Conservation (phyloP, 2,329 filamentous ascomycete genomes). For the Trichoderma koningii region DNA sequence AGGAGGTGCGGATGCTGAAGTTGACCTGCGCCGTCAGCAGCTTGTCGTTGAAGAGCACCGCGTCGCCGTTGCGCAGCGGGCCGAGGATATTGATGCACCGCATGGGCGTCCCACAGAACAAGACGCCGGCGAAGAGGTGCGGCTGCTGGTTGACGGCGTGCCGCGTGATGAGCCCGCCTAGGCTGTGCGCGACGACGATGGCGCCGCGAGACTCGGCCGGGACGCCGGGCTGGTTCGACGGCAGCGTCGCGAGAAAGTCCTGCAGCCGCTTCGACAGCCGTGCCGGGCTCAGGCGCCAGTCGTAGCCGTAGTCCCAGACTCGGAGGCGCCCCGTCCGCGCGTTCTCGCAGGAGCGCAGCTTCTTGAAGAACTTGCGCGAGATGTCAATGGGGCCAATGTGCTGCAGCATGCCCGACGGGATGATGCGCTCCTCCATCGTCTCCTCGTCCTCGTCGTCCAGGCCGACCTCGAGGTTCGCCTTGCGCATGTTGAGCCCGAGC, state of each 20-base stretch:
- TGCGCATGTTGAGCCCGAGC: constrained; percentile 85
- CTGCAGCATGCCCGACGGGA: constrained; percentile 84
- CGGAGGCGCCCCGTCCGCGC: constrained; percentile 69
- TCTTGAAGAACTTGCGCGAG: constrained; percentile 77
- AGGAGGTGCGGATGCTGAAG: constrained; percentile 86
- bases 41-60: constrained; percentile 84
- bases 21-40: constrained; percentile 91
- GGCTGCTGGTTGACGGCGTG: constrained; percentile 85
- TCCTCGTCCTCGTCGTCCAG: constrained; percentile 81
- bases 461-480: constrained; percentile 87
- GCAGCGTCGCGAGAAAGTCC: constrained; percentile 70
- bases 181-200: constrained; percentile 79
- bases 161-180: constrained; percentile 84
- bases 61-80: constrained; percentile 87
- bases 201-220: constrained; percentile 65
- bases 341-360: constrained; percentile 73
- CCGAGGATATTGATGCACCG: constrained; percentile 90
- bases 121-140: constrained; percentile 79
- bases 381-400: constrained; percentile 92
- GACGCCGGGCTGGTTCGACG: constrained; percentile 66
- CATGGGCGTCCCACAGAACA: constrained; percentile 84
- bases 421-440: constrained; percentile 78
- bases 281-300: constrained; percentile 86
- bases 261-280: constrained; percentile 72
- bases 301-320: constrained; percentile 90